Percentiles rank a stretch among this genome's conserved stretches.
phyloP scores from a whole-genome alignment of 345 rosid species.

The Populus euphratica region DNA sequence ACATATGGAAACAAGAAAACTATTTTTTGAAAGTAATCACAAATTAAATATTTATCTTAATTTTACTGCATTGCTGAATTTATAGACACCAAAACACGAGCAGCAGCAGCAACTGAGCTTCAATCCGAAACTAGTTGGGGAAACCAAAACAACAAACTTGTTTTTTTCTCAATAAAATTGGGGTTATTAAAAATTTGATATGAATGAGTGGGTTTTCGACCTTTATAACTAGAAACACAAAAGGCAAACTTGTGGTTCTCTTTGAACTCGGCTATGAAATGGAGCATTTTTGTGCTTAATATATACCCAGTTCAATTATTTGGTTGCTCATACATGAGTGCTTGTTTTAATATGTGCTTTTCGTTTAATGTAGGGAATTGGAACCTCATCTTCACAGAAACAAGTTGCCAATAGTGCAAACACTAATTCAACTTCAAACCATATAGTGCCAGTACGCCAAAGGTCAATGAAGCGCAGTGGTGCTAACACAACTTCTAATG shows the following conservation, averaged over 20 bases:
- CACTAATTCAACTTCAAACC: conserved; percentile 35
- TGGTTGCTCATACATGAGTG: not conserved
- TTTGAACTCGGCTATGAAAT: not conserved
- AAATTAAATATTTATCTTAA: too few species aligned
- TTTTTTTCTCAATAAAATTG: not conserved
- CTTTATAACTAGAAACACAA: too few species aligned
- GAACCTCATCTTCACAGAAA: conserved; percentile 31
- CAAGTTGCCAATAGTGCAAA: conserved; percentile 32
- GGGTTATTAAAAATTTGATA: too few species aligned
- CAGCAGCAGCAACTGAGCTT: not conserved
- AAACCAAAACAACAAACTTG: not conserved
- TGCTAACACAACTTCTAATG: conserved; percentile 34
- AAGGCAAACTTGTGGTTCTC: not conserved
- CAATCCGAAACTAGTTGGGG: not conserved
- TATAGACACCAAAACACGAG: not conserved
- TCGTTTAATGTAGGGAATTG: conserved; percentile 33
- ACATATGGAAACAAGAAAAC: too few species aligned
- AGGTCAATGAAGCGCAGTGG: conserved; percentile 42
- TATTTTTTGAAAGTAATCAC: too few species aligned
- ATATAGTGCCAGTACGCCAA: conserved; percentile 30
- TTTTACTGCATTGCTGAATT: not conserved
- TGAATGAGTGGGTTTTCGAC: not conserved
- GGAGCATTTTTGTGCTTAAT: not conserved
- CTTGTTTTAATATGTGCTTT: not conserved
- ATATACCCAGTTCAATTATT: not conserved